These are phyloP conservation scores for Zygnema cylindricum DNA, from an alignment of 139 green algal species.

Conservation along the genomic window DNA sequence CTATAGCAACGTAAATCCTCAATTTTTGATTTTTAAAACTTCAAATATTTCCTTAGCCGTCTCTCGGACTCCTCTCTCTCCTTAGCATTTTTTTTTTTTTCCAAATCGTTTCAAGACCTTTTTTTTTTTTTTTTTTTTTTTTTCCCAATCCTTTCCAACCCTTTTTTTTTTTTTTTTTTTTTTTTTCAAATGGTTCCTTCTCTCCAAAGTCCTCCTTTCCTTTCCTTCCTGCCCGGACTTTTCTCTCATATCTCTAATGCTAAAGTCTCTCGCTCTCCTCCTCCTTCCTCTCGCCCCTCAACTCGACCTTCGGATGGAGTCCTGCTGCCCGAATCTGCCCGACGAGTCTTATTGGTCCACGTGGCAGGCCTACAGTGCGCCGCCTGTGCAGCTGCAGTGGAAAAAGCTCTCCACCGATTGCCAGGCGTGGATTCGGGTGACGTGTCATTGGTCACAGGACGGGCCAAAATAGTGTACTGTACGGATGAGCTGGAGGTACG, in stretches of 20 bases:
- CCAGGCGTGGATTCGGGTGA: slow-evolving; percentile 69
- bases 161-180: too few species aligned
- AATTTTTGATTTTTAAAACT: too few species aligned
- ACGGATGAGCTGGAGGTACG: slow-evolving; percentile 34
- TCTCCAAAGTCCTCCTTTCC: neutral
- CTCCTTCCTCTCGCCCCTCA: neutral
- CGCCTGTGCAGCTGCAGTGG: slow-evolving; percentile 78
- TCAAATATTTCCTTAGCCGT: too few species aligned
- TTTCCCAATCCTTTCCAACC: too few species aligned
- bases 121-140: too few species aligned
- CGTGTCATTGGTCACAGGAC: slow-evolving; percentile 70
- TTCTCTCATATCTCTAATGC: neutral
- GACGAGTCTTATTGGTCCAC: slow-evolving; percentile 23
- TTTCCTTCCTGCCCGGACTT: neutral
- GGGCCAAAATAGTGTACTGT: slow-evolving; percentile 65
- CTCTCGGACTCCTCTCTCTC: too few species aligned
- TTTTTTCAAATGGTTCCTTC: neutral
- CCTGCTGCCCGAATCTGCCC: neutral
- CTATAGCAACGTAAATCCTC: too few species aligned
- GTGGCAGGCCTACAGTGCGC: slow-evolving; percentile 86
- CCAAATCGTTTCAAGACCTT: too few species aligned
- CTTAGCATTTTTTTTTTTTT: too few species aligned
- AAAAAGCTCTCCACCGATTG: slow-evolving; percentile 69
- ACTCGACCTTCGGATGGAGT: neutral
- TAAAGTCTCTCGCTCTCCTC: neutral